Percentiles rank a stretch among this genome's conserved stretches.
phyloP scores from a whole-genome alignment of 345 rosid genomes.

The Barbarea vulgaris region DNA sequence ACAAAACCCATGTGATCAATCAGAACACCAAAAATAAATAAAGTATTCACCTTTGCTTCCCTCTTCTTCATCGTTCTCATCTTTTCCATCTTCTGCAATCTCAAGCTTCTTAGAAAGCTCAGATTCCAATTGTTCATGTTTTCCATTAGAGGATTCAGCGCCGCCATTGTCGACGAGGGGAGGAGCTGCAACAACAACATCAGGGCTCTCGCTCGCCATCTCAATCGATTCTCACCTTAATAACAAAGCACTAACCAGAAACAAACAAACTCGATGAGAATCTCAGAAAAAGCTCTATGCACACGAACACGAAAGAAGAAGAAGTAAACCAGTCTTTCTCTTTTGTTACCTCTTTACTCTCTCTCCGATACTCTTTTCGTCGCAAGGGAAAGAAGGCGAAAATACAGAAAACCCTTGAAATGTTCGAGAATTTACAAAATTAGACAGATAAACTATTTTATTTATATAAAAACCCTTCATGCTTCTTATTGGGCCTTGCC shows the following conservation, averaged over 20 bases:
- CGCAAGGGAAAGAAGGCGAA: background rate
- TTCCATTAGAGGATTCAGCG: conserved; percentile 37
- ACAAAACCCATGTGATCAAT: conserved; percentile 6
- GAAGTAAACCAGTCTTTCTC: conserved; percentile 11
- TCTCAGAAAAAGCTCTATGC: background rate
- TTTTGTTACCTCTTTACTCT: conserved; percentile 17
- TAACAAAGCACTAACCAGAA: background rate
- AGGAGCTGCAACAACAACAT: conserved; percentile 42
- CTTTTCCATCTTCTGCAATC: conserved; percentile 44
- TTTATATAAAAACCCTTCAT: background rate
- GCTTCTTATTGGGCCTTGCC: background rate
- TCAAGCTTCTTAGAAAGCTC: conserved; percentile 42
- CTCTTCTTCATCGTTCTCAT: conserved; percentile 56
- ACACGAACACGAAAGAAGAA: background rate
- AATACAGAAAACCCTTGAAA: background rate
- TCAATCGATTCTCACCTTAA: conserved; percentile 28
- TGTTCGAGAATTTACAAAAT: conserved; percentile 1
- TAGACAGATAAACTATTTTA: background rate
- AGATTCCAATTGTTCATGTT: conserved; percentile 28
- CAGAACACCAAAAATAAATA: background rate
- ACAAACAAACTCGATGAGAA: background rate
- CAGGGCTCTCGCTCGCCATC: conserved; percentile 51
- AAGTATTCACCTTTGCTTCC: conserved; percentile 53
- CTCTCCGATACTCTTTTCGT: background rate
- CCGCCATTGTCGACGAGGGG: conserved; percentile 41